These are phyloP conservation scores for Yamadazyma epiphylla DNA, from an alignment of 1,139 yeast genomes.

Conservation along the genomic window DNA sequence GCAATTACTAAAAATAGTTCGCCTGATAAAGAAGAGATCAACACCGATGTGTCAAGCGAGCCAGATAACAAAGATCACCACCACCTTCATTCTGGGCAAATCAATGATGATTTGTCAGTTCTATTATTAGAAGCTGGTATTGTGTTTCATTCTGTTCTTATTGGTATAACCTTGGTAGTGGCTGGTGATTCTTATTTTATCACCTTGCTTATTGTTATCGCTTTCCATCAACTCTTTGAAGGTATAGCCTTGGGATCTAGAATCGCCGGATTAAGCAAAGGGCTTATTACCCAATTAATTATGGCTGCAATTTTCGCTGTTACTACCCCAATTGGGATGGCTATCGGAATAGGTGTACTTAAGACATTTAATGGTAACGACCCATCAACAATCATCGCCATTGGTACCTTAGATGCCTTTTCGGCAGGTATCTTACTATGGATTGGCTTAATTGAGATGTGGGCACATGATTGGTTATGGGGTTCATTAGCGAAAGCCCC, in stretches of 20 bases:
- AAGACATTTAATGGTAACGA: constrained; percentile 26
- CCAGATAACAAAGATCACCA: background rate
- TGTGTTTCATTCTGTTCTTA: constrained; percentile 22
- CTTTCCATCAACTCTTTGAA: constrained; percentile 40
- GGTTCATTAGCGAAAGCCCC: constrained; percentile 22
- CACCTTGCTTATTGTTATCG: constrained; percentile 33
- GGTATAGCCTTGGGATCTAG: constrained; percentile 40
- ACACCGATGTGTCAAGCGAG: constrained; percentile 1
- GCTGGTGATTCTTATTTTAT: constrained; percentile 23
- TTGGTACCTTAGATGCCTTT: constrained; percentile 30
- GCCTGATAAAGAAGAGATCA: constrained; percentile 2
- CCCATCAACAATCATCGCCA: constrained; percentile 25
- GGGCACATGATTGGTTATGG: constrained; percentile 30
- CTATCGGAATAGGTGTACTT: constrained; percentile 25
- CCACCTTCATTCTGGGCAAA: background rate
- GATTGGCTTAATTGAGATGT: constrained; percentile 32
- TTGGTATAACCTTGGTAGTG: constrained; percentile 23
- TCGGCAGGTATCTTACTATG: constrained; percentile 34
- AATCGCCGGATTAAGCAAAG: constrained; percentile 12
- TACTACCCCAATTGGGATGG: constrained; percentile 26
- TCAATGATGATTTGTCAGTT: constrained; percentile 13
- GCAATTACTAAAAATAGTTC: constrained; percentile 2
- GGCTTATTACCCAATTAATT: constrained; percentile 7
- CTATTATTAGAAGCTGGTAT: constrained; percentile 21
- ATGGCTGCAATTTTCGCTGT: constrained; percentile 18